Evolutionary conservation across 139 green algal species (phyloP), one percentile per base, ranked within the genome.

Genomic region (Diplosphaera chodatii): DNA sequence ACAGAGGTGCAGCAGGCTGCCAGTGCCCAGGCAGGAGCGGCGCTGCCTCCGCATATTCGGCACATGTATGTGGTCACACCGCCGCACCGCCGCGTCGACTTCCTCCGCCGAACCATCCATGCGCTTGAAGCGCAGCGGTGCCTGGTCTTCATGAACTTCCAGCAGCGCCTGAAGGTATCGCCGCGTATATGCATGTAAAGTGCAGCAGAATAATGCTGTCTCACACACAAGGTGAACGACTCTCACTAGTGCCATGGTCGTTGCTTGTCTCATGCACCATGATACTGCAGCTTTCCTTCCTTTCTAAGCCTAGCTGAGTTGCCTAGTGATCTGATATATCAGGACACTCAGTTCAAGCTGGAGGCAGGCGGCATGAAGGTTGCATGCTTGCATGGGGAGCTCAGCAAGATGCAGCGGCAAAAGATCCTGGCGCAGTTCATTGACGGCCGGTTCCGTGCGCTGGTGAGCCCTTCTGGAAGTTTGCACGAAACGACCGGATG

Each of bases 71-170:
- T 94, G 21, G 65, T 83, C 31, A 71, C 70, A 0, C 64, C 80
- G 1, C 76, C 69, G 29, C 74, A 79, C n/a, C 90, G 91, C 70
- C 79, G 88, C 66, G 87, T 93, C 13, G 94, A 99, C 84, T 71
- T 74, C 4, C 65, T 97, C 72, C 83, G 94, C 28, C 70, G 79
- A 23, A 70, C 33, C 68, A 88, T 98, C 37, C 84, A 98, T 64
- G 95, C 93, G 10, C 76, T 94, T 48, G 82, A 77, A 33, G 72
- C 80, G 4, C 64, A 90, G 67, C 83, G 84, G 15, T 86, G 74
- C 1, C 82, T 99, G 10, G 85, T 97, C 27, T 99, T 99, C 80
- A 96, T 98, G 90, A 99, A 99, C 83, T 97, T 88, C 71, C 87
- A 91, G 80, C 85, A 92, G 72, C 83, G 94, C 18, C 79, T 97